These are phyloP conservation scores for Syncephalastrum racemosum DNA, from an alignment of 371 early-diverging fungal species.

Conservation along the genomic window DNA sequence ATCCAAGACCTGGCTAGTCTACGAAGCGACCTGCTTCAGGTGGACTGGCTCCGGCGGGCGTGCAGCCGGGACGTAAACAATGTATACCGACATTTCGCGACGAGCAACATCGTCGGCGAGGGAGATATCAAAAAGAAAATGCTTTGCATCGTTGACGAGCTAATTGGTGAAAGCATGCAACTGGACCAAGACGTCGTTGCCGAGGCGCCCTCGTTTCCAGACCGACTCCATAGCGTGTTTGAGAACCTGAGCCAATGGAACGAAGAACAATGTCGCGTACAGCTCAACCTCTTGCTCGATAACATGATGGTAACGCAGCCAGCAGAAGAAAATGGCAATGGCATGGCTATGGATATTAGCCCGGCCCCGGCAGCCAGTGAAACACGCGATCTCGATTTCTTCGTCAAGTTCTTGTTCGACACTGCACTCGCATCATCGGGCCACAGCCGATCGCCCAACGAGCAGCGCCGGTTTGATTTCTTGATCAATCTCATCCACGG, in stretches of 20 bases:
- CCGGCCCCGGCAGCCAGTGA: conserved; percentile 9
- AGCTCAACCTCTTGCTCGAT: conserved; percentile 56
- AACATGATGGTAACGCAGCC: conserved; percentile 42
- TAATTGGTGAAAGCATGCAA: conserved; percentile 35
- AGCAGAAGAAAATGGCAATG: conserved; percentile 5
- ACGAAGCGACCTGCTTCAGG: conserved; percentile 36
- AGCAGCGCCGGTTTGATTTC: conserved; percentile 40
- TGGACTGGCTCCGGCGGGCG: conserved; percentile 46
- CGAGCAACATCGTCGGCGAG: conserved; percentile 17
- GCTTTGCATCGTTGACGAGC: conserved; percentile 42
- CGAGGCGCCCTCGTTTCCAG: conserved; percentile 26
- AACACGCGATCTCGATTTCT: conserved; percentile 39
- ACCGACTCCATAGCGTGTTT: conserved; percentile 51
- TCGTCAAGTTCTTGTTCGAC: conserved; percentile 58
- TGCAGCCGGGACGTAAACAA: conserved; percentile 47
- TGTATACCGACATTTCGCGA: conserved; percentile 47
- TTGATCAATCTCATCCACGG: conserved; percentile 43
- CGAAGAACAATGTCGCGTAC: conserved; percentile 60
- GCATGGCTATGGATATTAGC: conserved; percentile 16
- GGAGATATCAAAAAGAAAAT: conserved; percentile 43
- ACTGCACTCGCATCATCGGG: conserved; percentile 48
- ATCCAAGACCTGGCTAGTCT: conserved; percentile 42
- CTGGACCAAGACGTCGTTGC: conserved; percentile 9
- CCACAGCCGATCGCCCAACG: conserved; percentile 24
- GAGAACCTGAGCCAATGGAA: conserved; percentile 60